Conservation (phyloP, 768 basidiomycete species). For the Symmetrospora coprosmae region DNA sequence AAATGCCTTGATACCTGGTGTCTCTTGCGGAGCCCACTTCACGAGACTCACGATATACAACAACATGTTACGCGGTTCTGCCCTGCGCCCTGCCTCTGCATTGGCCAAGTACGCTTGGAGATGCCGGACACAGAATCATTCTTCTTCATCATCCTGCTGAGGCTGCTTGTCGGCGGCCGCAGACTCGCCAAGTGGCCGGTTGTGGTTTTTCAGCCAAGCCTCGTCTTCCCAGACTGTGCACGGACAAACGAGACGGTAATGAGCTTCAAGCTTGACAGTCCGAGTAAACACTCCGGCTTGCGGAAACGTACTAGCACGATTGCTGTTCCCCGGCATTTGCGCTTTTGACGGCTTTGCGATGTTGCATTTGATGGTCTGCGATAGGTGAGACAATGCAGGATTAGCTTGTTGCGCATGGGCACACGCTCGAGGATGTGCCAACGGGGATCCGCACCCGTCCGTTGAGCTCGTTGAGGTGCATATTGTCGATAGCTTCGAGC, state of each 20-base stretch:
- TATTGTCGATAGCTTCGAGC: constrained; percentile 95
- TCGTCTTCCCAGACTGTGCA: constrained; percentile 13
- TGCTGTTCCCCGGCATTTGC: background rate
- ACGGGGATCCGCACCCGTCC: constrained; percentile 56
- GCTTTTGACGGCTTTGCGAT: constrained; percentile 7
- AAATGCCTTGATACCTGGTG: no score
- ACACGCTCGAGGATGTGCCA: background rate
- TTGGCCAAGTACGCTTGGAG: no score
- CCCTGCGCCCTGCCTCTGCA: no score
- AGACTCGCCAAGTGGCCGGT: constrained; percentile 1
- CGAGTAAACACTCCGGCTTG: background rate
- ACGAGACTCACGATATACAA: no score
- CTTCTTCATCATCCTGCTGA: no score
- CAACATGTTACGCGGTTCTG: no score
- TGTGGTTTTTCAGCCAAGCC: constrained; percentile 7
- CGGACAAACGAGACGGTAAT: background rate
- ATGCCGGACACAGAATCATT: no score
- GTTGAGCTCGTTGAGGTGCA: constrained; percentile 80
- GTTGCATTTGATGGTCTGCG: constrained; percentile 14
- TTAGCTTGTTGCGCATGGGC: no score
- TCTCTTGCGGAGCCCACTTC: no score
- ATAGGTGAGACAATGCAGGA: background rate
- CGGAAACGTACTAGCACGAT: constrained; percentile 1
- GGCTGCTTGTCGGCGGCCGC: constrained; percentile 10
- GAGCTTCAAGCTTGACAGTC: background rate